phyloP scores from a whole-genome alignment of 495 filamentous ascomycete genomes.

The Neurospora discreta region DNA sequence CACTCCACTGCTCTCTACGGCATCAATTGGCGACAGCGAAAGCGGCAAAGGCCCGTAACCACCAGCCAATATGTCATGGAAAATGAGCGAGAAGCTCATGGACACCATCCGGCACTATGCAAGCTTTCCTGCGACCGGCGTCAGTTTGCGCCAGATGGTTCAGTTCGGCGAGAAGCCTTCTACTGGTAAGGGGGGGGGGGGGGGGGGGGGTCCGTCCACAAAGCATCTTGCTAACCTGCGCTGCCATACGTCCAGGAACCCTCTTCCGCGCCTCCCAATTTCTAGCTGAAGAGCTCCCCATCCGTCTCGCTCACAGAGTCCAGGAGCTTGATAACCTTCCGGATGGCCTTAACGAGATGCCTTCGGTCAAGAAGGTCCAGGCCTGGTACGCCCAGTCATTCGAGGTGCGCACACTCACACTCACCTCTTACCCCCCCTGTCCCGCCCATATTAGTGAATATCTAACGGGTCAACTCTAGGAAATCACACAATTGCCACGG shows the following conservation, averaged over 20 bases:
- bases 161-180: slow-evolving; percentile 92
- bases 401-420: slow-evolving; percentile 51
- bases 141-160: slow-evolving; percentile 96
- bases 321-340: slow-evolving; percentile 84
- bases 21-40: slow-evolving; percentile 20
- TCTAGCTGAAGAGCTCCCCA: slow-evolving; percentile 94
- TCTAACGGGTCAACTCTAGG: slow-evolving; percentile 38
- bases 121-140: slow-evolving; percentile 91
- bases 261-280: slow-evolving; percentile 97
- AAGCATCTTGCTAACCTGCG: neutral
- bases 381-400: slow-evolving; percentile 99
- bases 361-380: slow-evolving; percentile 85
- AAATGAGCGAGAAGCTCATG: slow-evolving; percentile 80
- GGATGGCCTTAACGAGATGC: slow-evolving; percentile 98
- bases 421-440: neutral
- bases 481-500: slow-evolving; percentile 76
- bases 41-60: slow-evolving; percentile 8
- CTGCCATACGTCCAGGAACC: slow-evolving; percentile 49
- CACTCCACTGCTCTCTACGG: slow-evolving; percentile 8
- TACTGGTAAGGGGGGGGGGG: slow-evolving; percentile 45
- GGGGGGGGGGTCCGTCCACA: slow-evolving; percentile 1
- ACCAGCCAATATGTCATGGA: slow-evolving; percentile 66
- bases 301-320: slow-evolving; percentile 90
- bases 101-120: slow-evolving; percentile 98
- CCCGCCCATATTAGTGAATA: slow-evolving; percentile 12